A percentile compares a stretch with the other conserved stretches of the same genome.
phyloP scores from a whole-genome alignment of 2,329 filamentous ascomycete species.

The Diaporthe nobilis region DNA sequence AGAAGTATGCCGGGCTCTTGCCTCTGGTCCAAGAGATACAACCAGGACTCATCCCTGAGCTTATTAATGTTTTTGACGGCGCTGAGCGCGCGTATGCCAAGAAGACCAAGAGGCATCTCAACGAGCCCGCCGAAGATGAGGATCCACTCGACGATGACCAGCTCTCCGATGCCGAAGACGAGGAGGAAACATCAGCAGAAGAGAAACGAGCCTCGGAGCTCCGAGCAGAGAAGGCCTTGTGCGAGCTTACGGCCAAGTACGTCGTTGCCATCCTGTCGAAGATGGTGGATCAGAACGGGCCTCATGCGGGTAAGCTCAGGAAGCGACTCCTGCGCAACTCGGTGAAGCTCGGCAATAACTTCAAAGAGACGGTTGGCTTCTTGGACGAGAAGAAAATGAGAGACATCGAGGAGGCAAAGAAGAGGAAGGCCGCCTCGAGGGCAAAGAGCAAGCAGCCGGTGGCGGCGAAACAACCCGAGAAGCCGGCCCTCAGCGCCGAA shows the following conservation, averaged over 20 bases:
- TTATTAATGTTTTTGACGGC: conserved; percentile 83
- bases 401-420: conserved; percentile 55
- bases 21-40: conserved; percentile 79
- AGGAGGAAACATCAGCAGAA: conserved; percentile 67
- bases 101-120: conserved; percentile 73
- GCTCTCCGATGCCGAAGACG: conserved; percentile 70
- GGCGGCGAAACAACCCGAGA: conserved; percentile 46
- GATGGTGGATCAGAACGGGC: conserved; percentile 76
- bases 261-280: conserved; percentile 84
- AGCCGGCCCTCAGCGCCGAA: conserved; percentile 60
- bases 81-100: conserved; percentile 85
- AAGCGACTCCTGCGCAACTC: conserved; percentile 84
- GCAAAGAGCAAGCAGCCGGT: conserved; percentile 57
- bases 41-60: conserved; percentile 72
- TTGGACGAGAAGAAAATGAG: conserved; percentile 78
- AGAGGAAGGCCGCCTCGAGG: conserved; percentile 52
- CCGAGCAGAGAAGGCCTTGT: conserved; percentile 86
- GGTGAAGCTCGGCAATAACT: conserved; percentile 84
- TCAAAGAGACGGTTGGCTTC: conserved; percentile 85
- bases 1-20: conserved; percentile 68
- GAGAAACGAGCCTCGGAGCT: conserved; percentile 76
- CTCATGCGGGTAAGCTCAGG: conserved; percentile 74
- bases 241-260: conserved; percentile 87
- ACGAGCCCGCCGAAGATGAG: conserved; percentile 78
- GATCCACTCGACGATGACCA: conserved; percentile 77